Evolutionary conservation across 345 rosid species (phyloP).

Genomic region (Hibiscus tridactylites): DNA sequence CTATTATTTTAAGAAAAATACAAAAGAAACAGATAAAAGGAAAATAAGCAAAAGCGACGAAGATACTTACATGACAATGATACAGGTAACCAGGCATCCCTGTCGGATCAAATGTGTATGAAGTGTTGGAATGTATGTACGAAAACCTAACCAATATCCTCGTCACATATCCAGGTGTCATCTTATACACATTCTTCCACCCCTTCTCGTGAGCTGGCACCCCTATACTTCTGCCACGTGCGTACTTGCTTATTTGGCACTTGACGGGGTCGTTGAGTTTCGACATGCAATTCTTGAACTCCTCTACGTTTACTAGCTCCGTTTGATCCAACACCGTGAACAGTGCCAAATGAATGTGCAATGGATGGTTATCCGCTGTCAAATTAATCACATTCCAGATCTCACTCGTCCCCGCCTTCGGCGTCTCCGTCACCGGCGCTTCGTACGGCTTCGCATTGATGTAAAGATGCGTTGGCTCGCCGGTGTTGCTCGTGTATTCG

Average conservation of each 20-base stretch:
- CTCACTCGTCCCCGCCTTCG: slow-evolving; percentile 63
- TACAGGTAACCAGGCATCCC: slow-evolving; percentile 81
- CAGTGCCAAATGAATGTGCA: slow-evolving; percentile 80
- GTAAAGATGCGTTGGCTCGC: slow-evolving; percentile 74
- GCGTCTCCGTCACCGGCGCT: slow-evolving; percentile 54
- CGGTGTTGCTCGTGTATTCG: slow-evolving; percentile 49
- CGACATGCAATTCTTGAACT: slow-evolving; percentile 63
- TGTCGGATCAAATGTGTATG: slow-evolving; percentile 70
- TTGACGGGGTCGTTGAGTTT: slow-evolving; percentile 48
- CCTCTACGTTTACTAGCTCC: slow-evolving; percentile 26
- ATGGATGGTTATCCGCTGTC: slow-evolving; percentile 81
- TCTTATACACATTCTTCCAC: slow-evolving; percentile 96
- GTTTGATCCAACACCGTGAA: slow-evolving; percentile 68
- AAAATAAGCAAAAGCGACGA: not conserved
- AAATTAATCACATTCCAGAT: slow-evolving; percentile 85
- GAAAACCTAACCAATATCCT: slow-evolving; percentile 51
- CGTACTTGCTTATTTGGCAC: slow-evolving; percentile 44
- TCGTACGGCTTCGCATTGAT: slow-evolving; percentile 60
- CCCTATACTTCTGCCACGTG: slow-evolving; percentile 41
- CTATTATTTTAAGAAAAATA: not conserved
- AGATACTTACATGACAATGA: slow-evolving; percentile 80
- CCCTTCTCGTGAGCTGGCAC: slow-evolving; percentile 68
- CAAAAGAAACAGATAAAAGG: not conserved
- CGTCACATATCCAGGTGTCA: slow-evolving; percentile 60
- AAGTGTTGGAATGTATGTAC: slow-evolving; percentile 52